Evolutionary conservation across 805 yeast species (phyloP), one percentile per base, ranked within the genome.

Genomic region (Saccharomycopsis sp.): DNA sequence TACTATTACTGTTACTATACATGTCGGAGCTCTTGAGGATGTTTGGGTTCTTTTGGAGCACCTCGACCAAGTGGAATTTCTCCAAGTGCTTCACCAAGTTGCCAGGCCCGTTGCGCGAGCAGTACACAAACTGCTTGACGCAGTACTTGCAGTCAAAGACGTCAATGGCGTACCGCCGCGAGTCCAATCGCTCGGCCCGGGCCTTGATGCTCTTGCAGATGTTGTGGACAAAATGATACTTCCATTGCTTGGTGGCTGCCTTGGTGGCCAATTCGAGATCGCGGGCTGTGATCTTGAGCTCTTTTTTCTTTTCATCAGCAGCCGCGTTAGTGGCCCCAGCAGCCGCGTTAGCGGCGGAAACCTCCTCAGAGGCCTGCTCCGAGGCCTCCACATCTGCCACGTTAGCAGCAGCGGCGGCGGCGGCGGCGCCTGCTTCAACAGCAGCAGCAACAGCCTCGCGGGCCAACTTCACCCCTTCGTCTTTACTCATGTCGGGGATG

Each of bases 61-160:
- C 21, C n/a, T 40, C 37, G 4, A 40, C 12, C 32, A 34, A 22
- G 27, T 46, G 50, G 13, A 13, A 18, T 15, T 39, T 41, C 25
- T 47, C 48, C 37, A 47, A 40, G 39, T 47, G 50, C 15, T 40
- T 41, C n/a, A 41, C 45, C 7, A 47, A 21, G 4, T 48, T 34
- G 31, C 45, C 43, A 3, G 48, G 48, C 2, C 48, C 48, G 39
- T 47, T 47, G 21, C 48, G 15, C 12, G 48, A 44, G 17, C 46
- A 44, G 20, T 47, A 47, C 19, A 34, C 17, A 18, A 47, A 44
- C 27, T 27, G 35, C 23, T 36, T 37, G 12, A 27, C 36, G 34
- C 50, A 47, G 34, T 44, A 47, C 13, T 38, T 30, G 23, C 50
- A 47, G 12, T 37, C 30, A 27, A 40, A 41, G 3, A 19, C 26